Evolutionary conservation across 495 filamentous ascomycete genomes (phyloP).

Genomic region (Hypoxylon trugodes): DNA sequence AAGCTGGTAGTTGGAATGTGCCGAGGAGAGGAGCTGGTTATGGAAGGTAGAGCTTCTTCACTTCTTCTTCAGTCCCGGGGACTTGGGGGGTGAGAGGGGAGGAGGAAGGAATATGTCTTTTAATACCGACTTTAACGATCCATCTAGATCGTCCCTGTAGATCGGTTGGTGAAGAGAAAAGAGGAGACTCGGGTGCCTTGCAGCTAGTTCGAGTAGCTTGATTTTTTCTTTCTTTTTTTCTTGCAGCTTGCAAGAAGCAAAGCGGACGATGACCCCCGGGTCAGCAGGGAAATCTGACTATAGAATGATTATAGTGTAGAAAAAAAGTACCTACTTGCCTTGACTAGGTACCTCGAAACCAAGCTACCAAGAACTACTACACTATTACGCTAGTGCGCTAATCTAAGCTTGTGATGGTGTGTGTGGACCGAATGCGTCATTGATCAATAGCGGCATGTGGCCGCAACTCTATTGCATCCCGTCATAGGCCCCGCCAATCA

Average conservation of each 20-base stretch:
- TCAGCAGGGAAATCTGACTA: slow-evolving; percentile 10
- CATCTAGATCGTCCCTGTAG: slow-evolving; percentile 33
- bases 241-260: slow-evolving; percentile 8
- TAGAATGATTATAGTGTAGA: too few relatives aligned
- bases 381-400: slow-evolving; percentile 21
- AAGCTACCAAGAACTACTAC: too few relatives aligned
- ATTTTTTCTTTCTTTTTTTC: too few relatives aligned
- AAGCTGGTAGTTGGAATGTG: slow-evolving; percentile 24
- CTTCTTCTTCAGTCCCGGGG: neutral
- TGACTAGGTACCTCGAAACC: too few relatives aligned
- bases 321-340: neutral
- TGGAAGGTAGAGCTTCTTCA: slow-evolving; percentile 17
- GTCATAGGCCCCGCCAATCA: slow-evolving; percentile 39
- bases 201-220: slow-evolving; percentile 29
- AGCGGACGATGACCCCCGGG: slow-evolving; percentile 3
- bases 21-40: slow-evolving; percentile 5
- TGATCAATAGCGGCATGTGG: slow-evolving; percentile 39
- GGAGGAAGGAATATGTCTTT: slow-evolving; percentile 26
- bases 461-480: slow-evolving; percentile 31
- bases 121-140: slow-evolving; percentile 31
- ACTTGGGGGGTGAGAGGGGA: neutral
- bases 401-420: slow-evolving; percentile 24
- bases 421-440: slow-evolving; percentile 45
- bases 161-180: slow-evolving; percentile 31
- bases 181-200: slow-evolving; percentile 32